A percentile compares a stretch with the other conserved stretches of the same genome.
These are phyloP conservation scores for Hericium erinaceus DNA, from an alignment of 768 basidiomycete species.

Conservation along the genomic window DNA sequence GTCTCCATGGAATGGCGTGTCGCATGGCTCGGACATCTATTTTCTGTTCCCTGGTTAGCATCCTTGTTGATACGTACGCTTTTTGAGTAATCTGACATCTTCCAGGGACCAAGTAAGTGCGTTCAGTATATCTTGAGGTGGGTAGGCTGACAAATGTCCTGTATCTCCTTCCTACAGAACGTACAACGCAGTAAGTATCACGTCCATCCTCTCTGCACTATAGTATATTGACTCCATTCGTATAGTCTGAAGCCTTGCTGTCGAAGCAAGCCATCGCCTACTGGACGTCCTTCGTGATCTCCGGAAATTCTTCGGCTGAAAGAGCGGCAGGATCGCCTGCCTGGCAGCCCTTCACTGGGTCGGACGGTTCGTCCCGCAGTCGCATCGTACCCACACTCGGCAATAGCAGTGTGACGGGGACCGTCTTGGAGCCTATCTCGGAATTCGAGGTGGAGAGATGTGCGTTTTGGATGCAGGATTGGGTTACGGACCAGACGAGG, in stretches of 20 bases:
- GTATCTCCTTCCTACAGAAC: too few relatives aligned
- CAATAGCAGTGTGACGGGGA: background rate
- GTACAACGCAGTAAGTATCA: too few relatives aligned
- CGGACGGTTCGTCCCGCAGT: background rate
- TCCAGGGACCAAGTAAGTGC: background rate
- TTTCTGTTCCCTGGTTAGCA: background rate
- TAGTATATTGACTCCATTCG: too few relatives aligned
- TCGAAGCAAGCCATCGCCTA: slow-evolving; percentile 32
- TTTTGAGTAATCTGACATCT: background rate
- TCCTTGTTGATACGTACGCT: background rate
- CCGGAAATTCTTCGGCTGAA: slow-evolving; percentile 12
- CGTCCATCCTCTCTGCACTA: too few relatives aligned
- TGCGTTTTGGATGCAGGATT: background rate
- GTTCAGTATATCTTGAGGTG: too few relatives aligned
- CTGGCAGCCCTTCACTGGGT: background rate
- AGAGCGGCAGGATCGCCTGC: background rate
- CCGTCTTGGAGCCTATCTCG: background rate
- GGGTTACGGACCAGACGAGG: background rate
- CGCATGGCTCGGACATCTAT: background rate
- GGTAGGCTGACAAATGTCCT: too few relatives aligned
- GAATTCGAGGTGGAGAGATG: background rate
- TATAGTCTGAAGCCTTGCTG: slow-evolving; percentile 28
- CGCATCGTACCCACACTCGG: background rate
- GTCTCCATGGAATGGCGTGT: background rate
- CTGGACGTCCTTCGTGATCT: slow-evolving; percentile 34